Percentiles rank a stretch among this genome's conserved stretches.
Conservation (phyloP, 2,329 filamentous ascomycete genomes). For the Colletotrichum liaoningense region DNA sequence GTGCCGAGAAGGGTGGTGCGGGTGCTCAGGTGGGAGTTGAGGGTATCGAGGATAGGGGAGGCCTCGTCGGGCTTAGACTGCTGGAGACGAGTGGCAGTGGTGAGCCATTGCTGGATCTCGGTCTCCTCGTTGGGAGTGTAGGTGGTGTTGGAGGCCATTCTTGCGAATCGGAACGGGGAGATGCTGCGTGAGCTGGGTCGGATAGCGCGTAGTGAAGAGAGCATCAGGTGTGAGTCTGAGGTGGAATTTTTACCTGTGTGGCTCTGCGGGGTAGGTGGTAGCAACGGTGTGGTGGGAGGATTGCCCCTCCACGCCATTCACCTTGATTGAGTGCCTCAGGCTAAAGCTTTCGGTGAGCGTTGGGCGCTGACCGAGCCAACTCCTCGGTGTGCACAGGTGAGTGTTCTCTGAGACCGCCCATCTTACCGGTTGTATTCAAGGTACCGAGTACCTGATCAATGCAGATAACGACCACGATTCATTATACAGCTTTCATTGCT, state of each 20-base stretch:
- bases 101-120: constrained; percentile 91
- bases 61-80: constrained; percentile 61
- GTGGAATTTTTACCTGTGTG: constrained; percentile 24
- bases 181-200: constrained; percentile 50
- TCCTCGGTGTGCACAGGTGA: background rate
- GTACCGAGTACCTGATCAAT: too few relatives aligned
- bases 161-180: constrained; percentile 52
- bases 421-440: too few relatives aligned
- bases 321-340: constrained; percentile 9
- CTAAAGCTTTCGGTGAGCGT: rapidly evolving
- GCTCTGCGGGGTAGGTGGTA: constrained; percentile 24
- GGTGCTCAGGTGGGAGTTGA: constrained; percentile 89
- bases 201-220: constrained; percentile 57
- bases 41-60: constrained; percentile 76
- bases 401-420: background rate
- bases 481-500: too few relatives aligned
- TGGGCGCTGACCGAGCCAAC: background rate
- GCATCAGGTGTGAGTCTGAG: constrained; percentile 44
- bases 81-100: constrained; percentile 78
- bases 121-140: constrained; percentile 85
- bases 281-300: constrained; percentile 2
- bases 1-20: constrained; percentile 89
- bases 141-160: constrained; percentile 75
- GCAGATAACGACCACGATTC: background rate
- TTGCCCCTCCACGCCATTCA: constrained; percentile 21